Percentiles rank a stretch among this genome's conserved stretches.
These are phyloP conservation scores for Ophiocordyceps camponoti-floridani DNA, from an alignment of 2,329 filamentous ascomycete species.

Conservation along the genomic window DNA sequence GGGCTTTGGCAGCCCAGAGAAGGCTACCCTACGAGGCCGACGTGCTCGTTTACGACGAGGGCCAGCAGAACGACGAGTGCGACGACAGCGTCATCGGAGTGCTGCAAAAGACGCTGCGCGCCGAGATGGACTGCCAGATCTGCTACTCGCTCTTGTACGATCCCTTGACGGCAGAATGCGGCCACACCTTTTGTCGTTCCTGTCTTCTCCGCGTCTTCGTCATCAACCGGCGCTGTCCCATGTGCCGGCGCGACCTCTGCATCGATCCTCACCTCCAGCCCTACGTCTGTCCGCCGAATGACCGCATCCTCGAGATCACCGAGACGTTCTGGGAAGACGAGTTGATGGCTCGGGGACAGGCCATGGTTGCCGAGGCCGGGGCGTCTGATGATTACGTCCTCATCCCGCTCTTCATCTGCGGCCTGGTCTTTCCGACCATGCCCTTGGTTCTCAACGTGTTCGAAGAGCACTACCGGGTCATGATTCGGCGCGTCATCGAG, in stretches of 20 bases:
- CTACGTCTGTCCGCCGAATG: constrained; percentile 35
- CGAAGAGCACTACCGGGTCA: constrained; percentile 78
- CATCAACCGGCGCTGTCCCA: constrained; percentile 61
- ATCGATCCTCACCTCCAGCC: constrained; percentile 25
- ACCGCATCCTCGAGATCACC: constrained; percentile 43
- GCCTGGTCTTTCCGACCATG: constrained; percentile 64
- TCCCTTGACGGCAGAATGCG: constrained; percentile 69
- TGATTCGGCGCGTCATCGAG: constrained; percentile 65
- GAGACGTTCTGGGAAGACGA: constrained; percentile 52
- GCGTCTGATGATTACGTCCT: constrained; percentile 37
- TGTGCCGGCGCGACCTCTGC: constrained; percentile 51
- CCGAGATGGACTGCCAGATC: constrained; percentile 73
- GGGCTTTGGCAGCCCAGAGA: constrained; percentile 44
- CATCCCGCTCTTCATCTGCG: constrained; percentile 65
- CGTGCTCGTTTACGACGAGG: constrained; percentile 11
- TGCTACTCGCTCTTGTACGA: constrained; percentile 72
- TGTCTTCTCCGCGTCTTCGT: constrained; percentile 64
- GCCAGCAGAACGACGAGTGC: constrained; percentile 9
- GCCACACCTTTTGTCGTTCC: constrained; percentile 73
- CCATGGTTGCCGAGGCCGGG: constrained; percentile 38
- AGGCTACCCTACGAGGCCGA: constrained; percentile 38
- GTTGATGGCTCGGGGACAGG: constrained; percentile 36
- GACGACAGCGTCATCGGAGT: constrained; percentile 21
- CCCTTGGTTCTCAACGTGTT: constrained; percentile 83
- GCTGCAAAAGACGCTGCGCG: constrained; percentile 42